These are phyloP conservation scores for Silene conica DNA, from an alignment of 148 eudicot species.

Conservation along the genomic window DNA sequence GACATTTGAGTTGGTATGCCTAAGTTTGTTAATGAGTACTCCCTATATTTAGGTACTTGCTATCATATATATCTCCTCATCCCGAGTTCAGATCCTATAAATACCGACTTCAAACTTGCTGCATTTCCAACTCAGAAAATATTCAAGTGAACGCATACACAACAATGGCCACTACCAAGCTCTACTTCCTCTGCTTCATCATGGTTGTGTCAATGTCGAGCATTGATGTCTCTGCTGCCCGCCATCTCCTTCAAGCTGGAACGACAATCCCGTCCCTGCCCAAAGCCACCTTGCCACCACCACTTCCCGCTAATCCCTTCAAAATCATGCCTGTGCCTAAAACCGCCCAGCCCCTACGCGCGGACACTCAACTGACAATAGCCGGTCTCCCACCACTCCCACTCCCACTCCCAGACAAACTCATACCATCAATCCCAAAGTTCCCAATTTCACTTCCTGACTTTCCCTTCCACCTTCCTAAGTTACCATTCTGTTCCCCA, in stretches of 20 bases:
- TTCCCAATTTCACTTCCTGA: conserved; percentile 11
- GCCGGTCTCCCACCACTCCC: conserved; percentile 11
- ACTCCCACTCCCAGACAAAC: background rate
- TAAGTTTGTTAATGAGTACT: too few species aligned
- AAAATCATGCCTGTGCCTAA: conserved; percentile 16
- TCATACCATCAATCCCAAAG: conserved; percentile 8
- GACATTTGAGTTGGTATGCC: too few species aligned
- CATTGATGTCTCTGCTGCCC: conserved; percentile 26
- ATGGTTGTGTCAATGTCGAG: conserved; percentile 26
- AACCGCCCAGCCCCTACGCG: conserved; percentile 23
- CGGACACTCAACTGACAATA: conserved; percentile 10
- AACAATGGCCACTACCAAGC: conserved; percentile 17
- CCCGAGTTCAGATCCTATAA: background rate
- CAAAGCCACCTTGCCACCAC: conserved; percentile 30
- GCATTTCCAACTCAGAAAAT: background rate
- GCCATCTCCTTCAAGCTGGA: conserved; percentile 26
- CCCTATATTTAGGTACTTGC: too few species aligned
- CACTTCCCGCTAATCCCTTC: conserved; percentile 22
- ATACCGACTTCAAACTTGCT: background rate
- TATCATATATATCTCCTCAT: too few species aligned
- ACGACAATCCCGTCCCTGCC: conserved; percentile 18
- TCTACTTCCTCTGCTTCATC: conserved; percentile 13
- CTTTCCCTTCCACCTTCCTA: conserved; percentile 7
- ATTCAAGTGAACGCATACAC: too few species aligned
- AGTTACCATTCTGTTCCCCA: conserved; percentile 16